Percentiles rank a stretch among this genome's conserved stretches.
Evolutionary conservation across 176 grass and related monocot genomes (phyloP).

Genomic region (Aegilops longissima): DNA sequence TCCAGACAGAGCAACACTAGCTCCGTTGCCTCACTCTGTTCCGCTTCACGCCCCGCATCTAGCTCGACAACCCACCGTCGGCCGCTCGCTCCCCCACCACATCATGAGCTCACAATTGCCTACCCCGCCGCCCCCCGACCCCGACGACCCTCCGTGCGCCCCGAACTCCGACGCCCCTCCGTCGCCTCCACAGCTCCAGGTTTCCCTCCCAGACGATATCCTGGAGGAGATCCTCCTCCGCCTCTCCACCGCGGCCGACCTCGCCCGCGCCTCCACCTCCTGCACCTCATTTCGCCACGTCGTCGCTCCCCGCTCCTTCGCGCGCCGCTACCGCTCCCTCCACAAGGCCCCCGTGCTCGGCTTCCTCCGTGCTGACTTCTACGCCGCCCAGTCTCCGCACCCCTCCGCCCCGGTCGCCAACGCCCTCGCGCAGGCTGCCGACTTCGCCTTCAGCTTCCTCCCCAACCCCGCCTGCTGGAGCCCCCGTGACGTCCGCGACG

Average conservation of each 20-base stretch:
- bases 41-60: neutral
- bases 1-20: neutral
- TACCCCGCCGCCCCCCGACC: neutral
- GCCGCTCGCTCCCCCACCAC: neutral
- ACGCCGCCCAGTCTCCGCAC: slow-evolving; percentile 25
- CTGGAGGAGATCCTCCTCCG: slow-evolving; percentile 35
- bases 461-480: neutral
- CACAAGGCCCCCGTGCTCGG: slow-evolving; percentile 20
- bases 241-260: slow-evolving; percentile 20
- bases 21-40: slow-evolving; percentile 3
- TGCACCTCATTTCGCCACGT: slow-evolving; percentile 13
- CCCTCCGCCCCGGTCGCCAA: slow-evolving; percentile 12
- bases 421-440: slow-evolving; percentile 19
- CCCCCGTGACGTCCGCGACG: slow-evolving; percentile 8
- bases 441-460: slow-evolving; percentile 35
- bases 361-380: neutral
- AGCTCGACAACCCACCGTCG: neutral
- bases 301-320: slow-evolving; percentile 4
- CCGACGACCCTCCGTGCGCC: neutral
- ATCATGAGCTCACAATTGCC: neutral
- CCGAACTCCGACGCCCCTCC: neutral
- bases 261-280: slow-evolving; percentile 26
- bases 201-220: slow-evolving; percentile 21
- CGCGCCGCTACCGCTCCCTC: slow-evolving; percentile 26
- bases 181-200: neutral